phyloP scores from a whole-genome alignment of 2,329 filamentous ascomycete genomes.

The Sarocladium strictum region DNA sequence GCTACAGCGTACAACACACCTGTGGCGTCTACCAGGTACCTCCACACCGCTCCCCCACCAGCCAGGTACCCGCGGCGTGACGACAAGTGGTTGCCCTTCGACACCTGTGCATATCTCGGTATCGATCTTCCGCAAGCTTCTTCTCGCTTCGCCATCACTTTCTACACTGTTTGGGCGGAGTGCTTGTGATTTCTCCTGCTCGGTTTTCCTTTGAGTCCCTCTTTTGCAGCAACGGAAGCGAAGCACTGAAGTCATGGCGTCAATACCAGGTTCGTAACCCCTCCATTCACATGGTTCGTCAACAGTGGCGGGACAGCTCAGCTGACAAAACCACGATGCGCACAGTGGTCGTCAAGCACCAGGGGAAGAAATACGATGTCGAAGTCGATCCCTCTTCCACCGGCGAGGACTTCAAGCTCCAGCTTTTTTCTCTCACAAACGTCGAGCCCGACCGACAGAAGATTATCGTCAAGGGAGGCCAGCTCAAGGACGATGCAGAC shows the following conservation, averaged over 20 bases:
- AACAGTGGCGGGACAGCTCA: not conserved
- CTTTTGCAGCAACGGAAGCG: conserved; percentile 10
- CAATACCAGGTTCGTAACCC: conserved; percentile 44
- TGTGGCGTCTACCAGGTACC: conserved; percentile 3
- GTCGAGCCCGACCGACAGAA: conserved; percentile 97
- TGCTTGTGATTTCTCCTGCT: not conserved
- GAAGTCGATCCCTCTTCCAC: conserved; percentile 80
- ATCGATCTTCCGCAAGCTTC: conserved; percentile 1
- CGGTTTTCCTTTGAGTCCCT: not conserved
- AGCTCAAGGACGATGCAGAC: conserved; percentile 91
- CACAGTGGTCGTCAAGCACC: conserved; percentile 85
- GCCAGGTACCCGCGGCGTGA: conserved; percentile 12
- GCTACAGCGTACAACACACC: not conserved
- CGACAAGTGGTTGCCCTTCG: conserved; percentile 3
- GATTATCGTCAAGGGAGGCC: conserved; percentile 86
- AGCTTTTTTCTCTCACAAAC: conserved; percentile 89
- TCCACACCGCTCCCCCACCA: conserved; percentile 8
- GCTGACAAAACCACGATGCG: conserved; percentile 7
- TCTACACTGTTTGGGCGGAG: not conserved
- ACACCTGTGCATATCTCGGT: conserved; percentile 2
- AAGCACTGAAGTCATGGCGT: conserved; percentile 38
- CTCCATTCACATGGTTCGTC: conserved; percentile 12
- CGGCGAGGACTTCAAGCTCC: conserved; percentile 92
- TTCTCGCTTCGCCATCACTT: not conserved
- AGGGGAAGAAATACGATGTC: conserved; percentile 91